A percentile compares a stretch with the other conserved stretches of the same genome.
Evolutionary conservation across 805 yeast species (phyloP).

Genomic region (Debaryomyces hansenii): DNA sequence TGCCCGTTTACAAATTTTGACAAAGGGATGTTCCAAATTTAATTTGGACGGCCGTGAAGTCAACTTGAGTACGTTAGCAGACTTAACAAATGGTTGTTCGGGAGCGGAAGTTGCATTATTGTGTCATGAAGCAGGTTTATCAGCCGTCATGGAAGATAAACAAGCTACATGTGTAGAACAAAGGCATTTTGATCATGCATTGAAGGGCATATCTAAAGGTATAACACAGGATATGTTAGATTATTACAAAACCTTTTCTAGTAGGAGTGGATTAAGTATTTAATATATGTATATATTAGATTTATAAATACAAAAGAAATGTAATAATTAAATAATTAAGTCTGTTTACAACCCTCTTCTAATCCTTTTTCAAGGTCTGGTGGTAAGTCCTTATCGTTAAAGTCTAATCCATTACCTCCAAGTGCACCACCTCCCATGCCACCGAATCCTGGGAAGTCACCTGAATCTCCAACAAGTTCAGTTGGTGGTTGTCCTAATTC

Average conservation of each 20-base stretch:
- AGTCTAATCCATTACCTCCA: slow-evolving; percentile 41
- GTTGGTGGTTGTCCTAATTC: slow-evolving; percentile 79
- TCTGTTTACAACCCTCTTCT: slow-evolving; percentile 58
- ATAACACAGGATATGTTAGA: slow-evolving; percentile 84
- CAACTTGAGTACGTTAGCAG: slow-evolving; percentile 55
- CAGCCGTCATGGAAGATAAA: slow-evolving; percentile 83
- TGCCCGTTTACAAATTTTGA: slow-evolving; percentile 77
- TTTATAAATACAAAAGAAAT: slow-evolving; percentile 46
- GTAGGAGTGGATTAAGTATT: slow-evolving; percentile 33
- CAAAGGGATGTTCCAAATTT: slow-evolving; percentile 69
- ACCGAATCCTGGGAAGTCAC: slow-evolving; percentile 47
- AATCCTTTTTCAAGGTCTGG: slow-evolving; percentile 51
- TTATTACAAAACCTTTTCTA: slow-evolving; percentile 62
- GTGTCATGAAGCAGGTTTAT: slow-evolving; percentile 93
- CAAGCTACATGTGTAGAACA: slow-evolving; percentile 53
- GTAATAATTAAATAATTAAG: slow-evolving; percentile 19
- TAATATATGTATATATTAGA: slow-evolving; percentile 58
- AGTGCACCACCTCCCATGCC: slow-evolving; percentile 35
- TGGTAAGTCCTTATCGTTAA: slow-evolving; percentile 55
- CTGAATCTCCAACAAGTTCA: slow-evolving; percentile 64
- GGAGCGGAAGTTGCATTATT: slow-evolving; percentile 94
- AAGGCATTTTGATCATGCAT: slow-evolving; percentile 71
- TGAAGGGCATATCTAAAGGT: slow-evolving; percentile 67
- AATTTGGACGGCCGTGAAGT: slow-evolving; percentile 45
- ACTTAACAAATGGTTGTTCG: slow-evolving; percentile 81